Evolutionary conservation across 163 green algal genomes (phyloP).

Genomic region (Chloromonas sp.): DNA sequence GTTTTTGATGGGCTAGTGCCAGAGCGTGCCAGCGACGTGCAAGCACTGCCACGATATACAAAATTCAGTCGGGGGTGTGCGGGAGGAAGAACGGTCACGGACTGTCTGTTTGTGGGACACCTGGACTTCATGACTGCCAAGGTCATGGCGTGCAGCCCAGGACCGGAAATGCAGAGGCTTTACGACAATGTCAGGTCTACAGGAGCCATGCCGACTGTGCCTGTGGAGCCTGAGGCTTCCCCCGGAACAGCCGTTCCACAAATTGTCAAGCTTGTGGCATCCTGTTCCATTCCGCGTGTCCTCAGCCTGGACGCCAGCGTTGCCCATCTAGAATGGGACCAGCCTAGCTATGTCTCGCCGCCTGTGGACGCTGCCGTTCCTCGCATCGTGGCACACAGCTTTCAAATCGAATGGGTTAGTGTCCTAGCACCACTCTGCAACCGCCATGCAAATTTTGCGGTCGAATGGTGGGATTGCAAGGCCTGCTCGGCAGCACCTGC

Average conservation of each 20-base stretch:
- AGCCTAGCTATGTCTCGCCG: neutral
- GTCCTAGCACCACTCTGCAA: neutral
- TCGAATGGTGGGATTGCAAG: no score
- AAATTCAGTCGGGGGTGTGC: no score
- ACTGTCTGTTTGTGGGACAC: no score
- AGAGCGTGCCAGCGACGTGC: no score
- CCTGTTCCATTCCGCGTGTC: neutral
- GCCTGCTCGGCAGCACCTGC: no score
- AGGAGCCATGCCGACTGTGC: neutral
- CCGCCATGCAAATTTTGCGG: neutral
- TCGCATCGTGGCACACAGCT: neutral
- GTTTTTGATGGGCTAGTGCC: no score
- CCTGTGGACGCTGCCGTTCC: neutral
- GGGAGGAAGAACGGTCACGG: no score
- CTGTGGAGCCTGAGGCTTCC: neutral
- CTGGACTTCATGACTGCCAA: no score
- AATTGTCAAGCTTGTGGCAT: neutral
- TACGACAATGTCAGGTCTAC: no score
- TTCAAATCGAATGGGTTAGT: neutral
- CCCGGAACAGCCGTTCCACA: neutral
- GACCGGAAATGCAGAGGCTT: no score
- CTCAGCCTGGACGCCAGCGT: neutral
- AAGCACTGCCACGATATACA: no score
- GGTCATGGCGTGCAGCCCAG: no score
- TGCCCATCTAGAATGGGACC: neutral